Evolutionary conservation across 306 rosid species (phyloP), one percentile per base, ranked within the genome.

Genomic region (Dryas drummondii): DNA sequence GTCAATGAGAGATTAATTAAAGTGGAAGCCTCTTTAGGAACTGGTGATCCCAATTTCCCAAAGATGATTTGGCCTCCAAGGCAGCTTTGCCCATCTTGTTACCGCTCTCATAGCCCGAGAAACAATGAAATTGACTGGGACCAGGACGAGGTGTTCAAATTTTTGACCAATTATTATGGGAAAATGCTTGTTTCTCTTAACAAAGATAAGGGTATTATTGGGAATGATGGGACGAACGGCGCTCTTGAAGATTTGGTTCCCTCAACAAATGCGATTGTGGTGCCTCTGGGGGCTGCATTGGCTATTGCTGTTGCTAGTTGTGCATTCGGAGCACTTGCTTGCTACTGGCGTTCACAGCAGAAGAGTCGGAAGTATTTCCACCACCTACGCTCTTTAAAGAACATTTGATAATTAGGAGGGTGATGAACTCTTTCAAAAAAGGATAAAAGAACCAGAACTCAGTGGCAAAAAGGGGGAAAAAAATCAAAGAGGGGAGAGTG

Each of bases 301-400:
- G 97, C 97, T 15, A 89, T 94, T 69, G 97, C 97, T 82, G 84
- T 92, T 75, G 99, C 97, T 78, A 92, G 99, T 82, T 94, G 97
- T 79, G 99, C 93, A 72, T 94, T 94, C 26, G 99, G 99, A 59
- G 99, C 94, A 46, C 97, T 94, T 10, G 99, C 99, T 58, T 94
- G 96, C 85, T 92, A 88, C 89, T 94, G 99, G 99, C 97, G 99
- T 17, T 94, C 97, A 1, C 97, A 86, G 81, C 99, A 94, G 69
- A 94, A 94, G 94, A 94, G 96, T 84, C 97, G 96, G 91, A 94
- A 94, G 99, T 94, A 92, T 90, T 90, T 83, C 68, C 97, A 88
- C 89, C 93, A 89, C 77, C 97, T 88, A 85, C 89, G 84, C 91
- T 89, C 96, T 92, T 87, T 85, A 85, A 92, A 94, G 93, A 92